Evolutionary conservation across 768 basidiomycete genomes (phyloP), one percentile per base, ranked within the genome.

Genomic region (Lentinula boryana): DNA sequence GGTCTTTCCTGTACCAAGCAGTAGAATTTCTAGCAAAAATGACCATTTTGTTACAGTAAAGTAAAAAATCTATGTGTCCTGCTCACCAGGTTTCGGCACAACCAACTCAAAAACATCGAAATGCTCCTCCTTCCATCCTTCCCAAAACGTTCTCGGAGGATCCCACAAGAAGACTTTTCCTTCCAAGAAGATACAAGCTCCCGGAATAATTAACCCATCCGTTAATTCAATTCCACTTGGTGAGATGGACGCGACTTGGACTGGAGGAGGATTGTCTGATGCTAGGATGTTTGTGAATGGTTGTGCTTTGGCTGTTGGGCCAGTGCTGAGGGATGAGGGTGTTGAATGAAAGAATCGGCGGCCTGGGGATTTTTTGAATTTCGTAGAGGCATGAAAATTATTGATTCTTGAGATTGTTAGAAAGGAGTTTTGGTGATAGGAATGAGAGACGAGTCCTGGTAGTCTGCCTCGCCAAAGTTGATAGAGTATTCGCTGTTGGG

Each of bases 101-200:
- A 93, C 85, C 12, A 84, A 79, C 60, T 96, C 89, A 63, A 98
- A 92, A 27, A 96, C 71, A 64, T 85, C 81, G 65, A 96, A 91
- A 40, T 86, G 84, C 44, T 87, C 90, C 57, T 78, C 76, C 6
- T 68, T 76, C 94, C 94, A 98, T 2, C 78, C 88, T 2, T 71
- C 67, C 86, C 89, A 91, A 1, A 50, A 35, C 16, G 71, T 78
- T 2, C 76, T 71, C 5, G 89, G 87, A 2, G 91, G 89, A 69
- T 98, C 87, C 96, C 96, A 99, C 41, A 98, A 70, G 57, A 95
- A 88, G 0, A 93, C 89, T 49, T 89, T 84, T 2, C 93, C 93
- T 60, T 92, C 89, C 7, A 95, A 70, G 63, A 99, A 90, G 32
- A 99, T 82, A 65, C 87, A 89, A 0, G 94, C 83, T 0, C 86